Evolutionary conservation across 257 asterid species (phyloP), one percentile per base, ranked within the genome.

Genomic region (Henckelia pumila): DNA sequence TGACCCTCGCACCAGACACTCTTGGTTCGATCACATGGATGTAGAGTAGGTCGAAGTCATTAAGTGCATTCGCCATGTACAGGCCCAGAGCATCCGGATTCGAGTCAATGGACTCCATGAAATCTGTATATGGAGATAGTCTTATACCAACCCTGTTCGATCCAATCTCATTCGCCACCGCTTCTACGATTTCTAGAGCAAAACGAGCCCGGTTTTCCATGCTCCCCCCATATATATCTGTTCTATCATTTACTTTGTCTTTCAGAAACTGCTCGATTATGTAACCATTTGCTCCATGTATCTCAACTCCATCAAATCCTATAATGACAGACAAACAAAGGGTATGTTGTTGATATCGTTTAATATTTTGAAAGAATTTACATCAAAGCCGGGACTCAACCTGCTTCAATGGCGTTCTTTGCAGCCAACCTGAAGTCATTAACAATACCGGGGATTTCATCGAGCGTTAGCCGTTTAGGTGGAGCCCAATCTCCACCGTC

Each of bases 271-370:
- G 84, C 9, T 83, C 84, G 3, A 83, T 66, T 32, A 82, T 13
- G 79, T 69, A 82, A 56, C 85, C 85, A 7, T 75, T 66, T 56
- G 83, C 87, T 57, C 77, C 87, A 9, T 82, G 87, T 33, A 79
- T 71, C 77, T 82, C 84, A 5, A 82, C 76, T 14, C 87, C 87
- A 56, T 82, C 87, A 29, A 82, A 82, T 20, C 84, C 81, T 80
- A 61, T 20, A n/a, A 37, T 61, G 7, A 14, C 10, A 10, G 13
- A 49, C 17, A 24, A 60, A 30, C 16, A 4, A 29, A 30, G 50
- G 5, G n/a, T n/a, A n/a, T 60, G 37, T 8, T 29, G 3, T n/a
- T 61, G 13, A 61, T 4, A 33, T 32, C n/a, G 28, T 49, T 47
- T n/a, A 9, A 6, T 11, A 2, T 29, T 32, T 16, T 56, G 7